These are phyloP conservation scores for Phoma herbarum DNA, from an alignment of 2,329 filamentous ascomycete species.

Conservation along the genomic window DNA sequence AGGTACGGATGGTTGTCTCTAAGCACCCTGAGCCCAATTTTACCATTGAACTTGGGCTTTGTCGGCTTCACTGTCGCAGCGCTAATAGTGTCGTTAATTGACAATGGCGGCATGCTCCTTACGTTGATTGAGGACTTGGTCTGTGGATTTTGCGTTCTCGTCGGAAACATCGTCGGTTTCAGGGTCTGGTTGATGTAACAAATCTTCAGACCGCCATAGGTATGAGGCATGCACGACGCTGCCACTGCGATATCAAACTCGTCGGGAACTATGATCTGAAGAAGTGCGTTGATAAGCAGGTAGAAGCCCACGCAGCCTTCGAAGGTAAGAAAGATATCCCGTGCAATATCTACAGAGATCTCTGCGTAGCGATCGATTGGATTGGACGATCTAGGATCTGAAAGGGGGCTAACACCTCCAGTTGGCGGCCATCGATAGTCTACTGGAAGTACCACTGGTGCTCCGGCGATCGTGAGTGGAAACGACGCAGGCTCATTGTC, in stretches of 20 bases:
- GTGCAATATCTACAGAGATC: background rate
- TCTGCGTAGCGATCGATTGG: background rate
- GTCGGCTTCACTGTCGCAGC: too few relatives aligned
- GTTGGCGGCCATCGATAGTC: background rate
- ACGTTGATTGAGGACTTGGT: too few relatives aligned
- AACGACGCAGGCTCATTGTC: too few relatives aligned
- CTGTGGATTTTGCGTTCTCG: too few relatives aligned
- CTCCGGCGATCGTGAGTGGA: background rate
- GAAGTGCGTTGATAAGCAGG: background rate
- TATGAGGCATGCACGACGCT: background rate
- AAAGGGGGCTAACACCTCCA: background rate
- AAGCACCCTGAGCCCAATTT: constrained; percentile 26
- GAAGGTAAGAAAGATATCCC: background rate
- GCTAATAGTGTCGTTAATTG: too few relatives aligned
- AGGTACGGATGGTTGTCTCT: constrained; percentile 22
- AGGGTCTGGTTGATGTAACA: background rate
- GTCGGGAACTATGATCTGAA: background rate
- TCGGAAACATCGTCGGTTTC: background rate
- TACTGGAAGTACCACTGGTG: background rate
- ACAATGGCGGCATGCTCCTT: too few relatives aligned
- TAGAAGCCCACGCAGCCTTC: background rate
- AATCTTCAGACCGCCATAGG: background rate
- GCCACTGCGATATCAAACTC: background rate
- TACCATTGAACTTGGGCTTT: too few relatives aligned
- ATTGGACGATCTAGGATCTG: background rate